Percentiles rank a stretch among this genome's conserved stretches.
phyloP scores from a whole-genome alignment of 805 yeast species.

The Saccharomycopsis sp. region DNA sequence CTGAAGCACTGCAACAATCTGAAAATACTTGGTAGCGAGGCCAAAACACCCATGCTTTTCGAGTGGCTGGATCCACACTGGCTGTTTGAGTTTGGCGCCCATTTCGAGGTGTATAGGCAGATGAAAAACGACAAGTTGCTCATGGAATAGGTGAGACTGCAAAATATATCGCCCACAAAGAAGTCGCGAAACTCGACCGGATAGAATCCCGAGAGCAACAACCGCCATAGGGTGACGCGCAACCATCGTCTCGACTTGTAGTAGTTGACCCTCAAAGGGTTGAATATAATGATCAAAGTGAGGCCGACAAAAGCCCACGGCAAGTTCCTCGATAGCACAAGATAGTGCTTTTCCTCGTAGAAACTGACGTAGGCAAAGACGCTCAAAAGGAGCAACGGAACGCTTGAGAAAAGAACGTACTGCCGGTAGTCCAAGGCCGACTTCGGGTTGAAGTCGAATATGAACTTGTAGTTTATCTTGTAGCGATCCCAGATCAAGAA shows the following conservation, averaged over 20 bases:
- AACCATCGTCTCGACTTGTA: constrained; percentile 75
- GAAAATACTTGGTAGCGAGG: constrained; percentile 83
- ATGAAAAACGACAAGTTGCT: constrained; percentile 81
- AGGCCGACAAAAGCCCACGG: constrained; percentile 73
- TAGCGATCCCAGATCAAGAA: constrained; percentile 65
- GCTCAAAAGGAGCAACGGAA: constrained; percentile 48
- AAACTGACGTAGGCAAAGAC: constrained; percentile 74
- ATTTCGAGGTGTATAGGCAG: constrained; percentile 69
- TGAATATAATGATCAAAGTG: constrained; percentile 39
- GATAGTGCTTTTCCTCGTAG: constrained; percentile 36
- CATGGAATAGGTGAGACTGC: constrained; percentile 82
- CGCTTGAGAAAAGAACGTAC: constrained; percentile 56
- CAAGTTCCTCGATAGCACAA: constrained; percentile 61
- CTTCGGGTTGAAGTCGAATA: constrained; percentile 77
- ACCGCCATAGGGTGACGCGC: constrained; percentile 60
- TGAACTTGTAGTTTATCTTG: constrained; percentile 84
- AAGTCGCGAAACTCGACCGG: constrained; percentile 96
- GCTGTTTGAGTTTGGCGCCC: constrained; percentile 35
- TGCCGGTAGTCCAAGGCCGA: constrained; percentile 61
- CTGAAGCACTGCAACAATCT: constrained; percentile 85
- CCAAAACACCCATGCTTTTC: constrained; percentile 70
- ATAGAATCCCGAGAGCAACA: constrained; percentile 74
- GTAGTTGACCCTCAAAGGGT: constrained; percentile 56
- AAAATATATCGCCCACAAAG: constrained; percentile 84
- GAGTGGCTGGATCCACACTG: constrained; percentile 76